Conservation (phyloP, 179 eudicot species). For the Patellifolia procumbens region DNA sequence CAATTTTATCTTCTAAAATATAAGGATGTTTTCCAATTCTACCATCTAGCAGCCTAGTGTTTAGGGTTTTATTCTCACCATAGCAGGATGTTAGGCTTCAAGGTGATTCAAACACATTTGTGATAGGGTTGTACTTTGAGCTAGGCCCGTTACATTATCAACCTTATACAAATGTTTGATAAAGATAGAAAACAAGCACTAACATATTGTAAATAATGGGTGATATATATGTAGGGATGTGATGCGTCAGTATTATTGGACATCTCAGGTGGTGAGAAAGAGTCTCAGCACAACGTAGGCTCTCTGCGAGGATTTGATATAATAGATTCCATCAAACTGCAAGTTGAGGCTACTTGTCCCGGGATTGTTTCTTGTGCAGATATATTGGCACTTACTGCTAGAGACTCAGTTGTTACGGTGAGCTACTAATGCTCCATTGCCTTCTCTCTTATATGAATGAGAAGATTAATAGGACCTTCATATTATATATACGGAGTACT, state of each 20-base stretch:
- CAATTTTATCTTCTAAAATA: too few species aligned
- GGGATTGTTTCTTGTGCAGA: neutral
- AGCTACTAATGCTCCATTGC: neutral
- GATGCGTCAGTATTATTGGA: conserved; percentile 4
- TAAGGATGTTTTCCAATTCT: too few species aligned
- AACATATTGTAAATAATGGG: neutral
- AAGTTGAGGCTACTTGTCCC: neutral
- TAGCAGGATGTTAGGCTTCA: too few species aligned
- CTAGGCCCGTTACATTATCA: too few species aligned
- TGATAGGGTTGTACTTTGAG: too few species aligned
- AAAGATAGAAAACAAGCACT: neutral
- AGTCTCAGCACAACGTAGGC: neutral
- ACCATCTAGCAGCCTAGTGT: too few species aligned
- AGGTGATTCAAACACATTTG: too few species aligned
- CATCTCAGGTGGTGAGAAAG: neutral
- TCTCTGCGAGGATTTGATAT: neutral
- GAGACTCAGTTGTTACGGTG: conserved; percentile 1
- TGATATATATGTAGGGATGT: conserved; percentile 5
- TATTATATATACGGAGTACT: too few species aligned
- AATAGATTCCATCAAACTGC: neutral
- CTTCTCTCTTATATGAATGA: too few species aligned
- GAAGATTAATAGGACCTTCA: too few species aligned
- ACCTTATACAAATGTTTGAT: neutral
- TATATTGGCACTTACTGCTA: neutral
- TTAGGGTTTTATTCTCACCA: too few species aligned